phyloP scores from a whole-genome alignment of 192 early-diverging fungal genomes.

The Coemansia furcata region DNA sequence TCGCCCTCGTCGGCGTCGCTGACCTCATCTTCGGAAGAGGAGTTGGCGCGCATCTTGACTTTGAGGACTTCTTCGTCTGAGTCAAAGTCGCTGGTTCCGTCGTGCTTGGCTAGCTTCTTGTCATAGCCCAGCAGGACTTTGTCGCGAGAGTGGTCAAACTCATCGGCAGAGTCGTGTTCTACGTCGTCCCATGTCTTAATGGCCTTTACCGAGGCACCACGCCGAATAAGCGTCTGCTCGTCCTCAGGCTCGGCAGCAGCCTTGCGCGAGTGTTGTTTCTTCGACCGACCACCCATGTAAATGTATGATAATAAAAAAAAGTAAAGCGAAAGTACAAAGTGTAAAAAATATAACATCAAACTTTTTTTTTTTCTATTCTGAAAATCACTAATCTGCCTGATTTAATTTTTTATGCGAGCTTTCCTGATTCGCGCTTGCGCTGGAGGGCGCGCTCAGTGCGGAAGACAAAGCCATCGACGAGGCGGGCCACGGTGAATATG shows the following conservation, averaged over 20 bases:
- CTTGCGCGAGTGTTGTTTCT: slow-evolving; percentile 17
- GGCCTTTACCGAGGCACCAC: slow-evolving; percentile 57
- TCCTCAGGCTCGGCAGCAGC: slow-evolving; percentile 8
- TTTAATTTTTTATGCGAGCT: slow-evolving; percentile 33
- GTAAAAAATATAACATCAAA: slow-evolving; percentile 7
- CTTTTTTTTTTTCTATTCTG: slow-evolving; percentile 5
- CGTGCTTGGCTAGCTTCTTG: slow-evolving; percentile 7
- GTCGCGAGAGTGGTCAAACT: slow-evolving; percentile 62
- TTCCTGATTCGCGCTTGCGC: slow-evolving; percentile 81
- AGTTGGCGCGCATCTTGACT: slow-evolving; percentile 50
- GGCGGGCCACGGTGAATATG: slow-evolving; percentile 91
- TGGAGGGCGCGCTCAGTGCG: slow-evolving; percentile 76
- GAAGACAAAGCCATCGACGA: slow-evolving; percentile 85
- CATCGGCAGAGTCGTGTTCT: slow-evolving; percentile 74
- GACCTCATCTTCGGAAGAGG: slow-evolving; percentile 50
- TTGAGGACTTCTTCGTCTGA: slow-evolving; percentile 79
- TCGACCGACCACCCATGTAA: slow-evolving; percentile 37
- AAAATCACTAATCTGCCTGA: slow-evolving; percentile 22
- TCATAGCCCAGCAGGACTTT: slow-evolving; percentile 54
- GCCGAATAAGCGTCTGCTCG: slow-evolving; percentile 33
- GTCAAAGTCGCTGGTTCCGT: slow-evolving; percentile 53
- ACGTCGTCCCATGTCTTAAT: slow-evolving; percentile 71
- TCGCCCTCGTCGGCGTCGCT: slow-evolving; percentile 46
- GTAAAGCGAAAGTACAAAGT: neutral
- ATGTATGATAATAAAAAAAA: neutral